phyloP scores from a whole-genome alignment of 2,329 filamentous ascomycete genomes.

The Neofusicoccum cordaticola region DNA sequence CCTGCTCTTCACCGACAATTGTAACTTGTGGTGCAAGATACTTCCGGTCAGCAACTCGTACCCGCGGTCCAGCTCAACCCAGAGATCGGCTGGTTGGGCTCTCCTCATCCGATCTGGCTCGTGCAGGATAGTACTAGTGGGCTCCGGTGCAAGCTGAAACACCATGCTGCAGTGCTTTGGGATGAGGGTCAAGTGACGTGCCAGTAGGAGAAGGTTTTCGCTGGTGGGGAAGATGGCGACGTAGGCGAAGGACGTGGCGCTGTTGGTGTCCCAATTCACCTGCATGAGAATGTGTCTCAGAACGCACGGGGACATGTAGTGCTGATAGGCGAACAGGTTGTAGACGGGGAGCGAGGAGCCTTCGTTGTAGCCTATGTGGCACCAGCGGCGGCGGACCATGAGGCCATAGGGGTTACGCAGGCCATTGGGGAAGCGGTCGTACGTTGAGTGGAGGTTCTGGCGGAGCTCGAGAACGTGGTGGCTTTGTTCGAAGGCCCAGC shows the following conservation, averaged over 20 bases:
- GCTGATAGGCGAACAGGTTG: conserved; percentile 68
- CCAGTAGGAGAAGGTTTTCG: conserved; percentile 49
- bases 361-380: conserved; percentile 66
- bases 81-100: conserved; percentile 42
- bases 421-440: conserved; percentile 18
- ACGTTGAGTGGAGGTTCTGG: conserved; percentile 15
- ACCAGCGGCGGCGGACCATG: conserved; percentile 63
- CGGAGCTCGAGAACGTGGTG: conserved; percentile 58
- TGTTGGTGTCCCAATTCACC: background rate
- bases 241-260: conserved; percentile 53
- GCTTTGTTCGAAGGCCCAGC: conserved; percentile 63
- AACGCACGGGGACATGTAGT: conserved; percentile 62
- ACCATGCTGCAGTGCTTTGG: conserved; percentile 34
- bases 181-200: conserved; percentile 21
- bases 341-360: conserved; percentile 71
- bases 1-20: background rate
- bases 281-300: conserved; percentile 32
- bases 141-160: conserved; percentile 43
- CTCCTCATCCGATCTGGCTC: conserved; percentile 38
- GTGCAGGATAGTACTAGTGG: conserved; percentile 38
- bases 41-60: background rate
- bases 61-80: conserved; percentile 26
- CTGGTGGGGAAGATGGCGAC: conserved; percentile 66
- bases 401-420: conserved; percentile 33
- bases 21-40: background rate